Evolutionary conservation across 163 green algal genomes (phyloP), one percentile per base, ranked within the genome.

Genomic region (Scenedesmus sp.): DNA sequence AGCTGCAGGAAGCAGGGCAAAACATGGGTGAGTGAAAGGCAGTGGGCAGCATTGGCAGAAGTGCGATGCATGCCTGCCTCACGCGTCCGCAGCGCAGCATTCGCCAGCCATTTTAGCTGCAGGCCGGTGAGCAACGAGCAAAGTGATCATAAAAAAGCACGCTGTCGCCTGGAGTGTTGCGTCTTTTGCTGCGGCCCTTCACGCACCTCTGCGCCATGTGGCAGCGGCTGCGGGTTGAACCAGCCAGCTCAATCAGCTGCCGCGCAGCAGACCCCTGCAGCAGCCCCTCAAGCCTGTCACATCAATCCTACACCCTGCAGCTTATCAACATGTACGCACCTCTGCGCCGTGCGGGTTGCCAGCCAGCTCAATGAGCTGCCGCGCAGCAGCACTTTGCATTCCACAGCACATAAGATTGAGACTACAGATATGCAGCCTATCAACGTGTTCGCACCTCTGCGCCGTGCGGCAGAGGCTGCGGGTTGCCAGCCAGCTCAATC

Each of bases 281-380:
- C 90, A 93, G 89, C 3, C 52, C 85, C 7, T 92, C 90, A 13
- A 92, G 77, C 79, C 88, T 85, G 59, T 88, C 79, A 2, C 55
- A 15, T 3, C 23, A 34, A 7, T 83, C 67, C 7, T 70, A 18
- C 52, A 90, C 34, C 34, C 34, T 46, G 34, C 34, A 46, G 34
- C 34, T 46, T 46, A 46, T 46, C 34, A 46, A 46, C 34, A 46
- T 46, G 34, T 46, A 46, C 34, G 34, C 34, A 46, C 34, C 34
- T 46, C 34, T 46, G 34, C 34, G 34, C 34, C 34, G 34, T 46
- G 34, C 34, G 34, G 34, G 66, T 34, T 62, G 67, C 26, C 10
- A 10, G 59, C 59, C 59, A 64, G 10, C 59, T 64, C 59, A 64
- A 10, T 64, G 10, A 64, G 59, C 34, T 46, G 34, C 34, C 34